Evolutionary conservation across 2,329 filamentous ascomycete species (phyloP), one percentile per base, ranked within the genome.

Genomic region (Pestalotiopsis sp.): DNA sequence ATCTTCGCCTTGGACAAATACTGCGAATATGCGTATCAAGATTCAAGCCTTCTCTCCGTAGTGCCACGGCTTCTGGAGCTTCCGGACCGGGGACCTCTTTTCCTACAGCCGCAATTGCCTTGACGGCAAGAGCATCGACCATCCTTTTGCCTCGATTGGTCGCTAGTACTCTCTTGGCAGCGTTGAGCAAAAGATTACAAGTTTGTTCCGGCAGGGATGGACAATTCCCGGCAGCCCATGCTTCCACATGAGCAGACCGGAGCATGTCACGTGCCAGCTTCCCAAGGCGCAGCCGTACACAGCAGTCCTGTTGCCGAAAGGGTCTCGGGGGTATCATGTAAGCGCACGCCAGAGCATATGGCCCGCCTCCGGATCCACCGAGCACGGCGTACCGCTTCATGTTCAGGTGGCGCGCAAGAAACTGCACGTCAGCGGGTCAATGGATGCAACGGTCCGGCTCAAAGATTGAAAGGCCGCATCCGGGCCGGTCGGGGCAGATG

Each of bases 281-380:
- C 23, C 38, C 23, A 25, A 12, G n/a, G 38, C 13, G 61, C 61
- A 36, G 36, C 61, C 6, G 25, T 7, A n/a, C 17, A 20, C 11
- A 64, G 12, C 13, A 64, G 38, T 27, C 61, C 36, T 14, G 31
- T 12, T 7, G 61, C 39, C 31, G 61, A 45, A 25, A 64, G 36
- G 0, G 17, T 25, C 41, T 20, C 20, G 61, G 39, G 17, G 61
- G 61, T n/a, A 64, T 25, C n/a, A n/a, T 14, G 57, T 79, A 76
- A 13, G 83, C 79, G 70, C 84, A 87, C 25, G 84, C 84, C 12
- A 86, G 73, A 2, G 80, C 80, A 71, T 83, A 86, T 0, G 84
- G 83, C 2, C 82, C 82, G 23, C 85, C 85, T 7, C 84, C 84
- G 0, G 81, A 84, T 4, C 80, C 74, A 2, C 83, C 84, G 5